Percentiles rank a stretch among this genome's conserved stretches.
Conservation (phyloP, 176 grass and related monocot genomes). For the Zoysia japonica region DNA sequence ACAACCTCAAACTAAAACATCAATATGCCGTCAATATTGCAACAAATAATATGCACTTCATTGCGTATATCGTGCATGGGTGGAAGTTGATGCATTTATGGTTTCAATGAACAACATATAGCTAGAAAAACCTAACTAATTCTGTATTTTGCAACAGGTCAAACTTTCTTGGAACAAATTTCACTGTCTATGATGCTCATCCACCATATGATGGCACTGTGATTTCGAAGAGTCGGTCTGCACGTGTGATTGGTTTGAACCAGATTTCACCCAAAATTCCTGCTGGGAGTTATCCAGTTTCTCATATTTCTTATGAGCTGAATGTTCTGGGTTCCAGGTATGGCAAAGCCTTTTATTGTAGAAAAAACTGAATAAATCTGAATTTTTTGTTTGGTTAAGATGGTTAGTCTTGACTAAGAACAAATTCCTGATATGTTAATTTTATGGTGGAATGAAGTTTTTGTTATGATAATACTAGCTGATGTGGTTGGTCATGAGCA, state of each 20-base stretch:
- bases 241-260: slow-evolving; percentile 68
- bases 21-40: not conserved
- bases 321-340: slow-evolving; percentile 97
- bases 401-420: not conserved
- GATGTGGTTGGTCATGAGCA: not conserved
- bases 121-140: not conserved
- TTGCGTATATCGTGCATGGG: not conserved
- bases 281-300: slow-evolving; percentile 85
- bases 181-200: slow-evolving; percentile 93
- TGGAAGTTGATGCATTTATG: not conserved
- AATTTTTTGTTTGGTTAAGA: slow-evolving; percentile 29
- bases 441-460: slow-evolving; percentile 2
- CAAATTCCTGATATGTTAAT: slow-evolving; percentile 4
- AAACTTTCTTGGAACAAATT: slow-evolving; percentile 97
- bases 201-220: slow-evolving; percentile 79
- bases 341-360: not conserved
- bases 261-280: slow-evolving; percentile 83
- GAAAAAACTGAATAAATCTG: slow-evolving; percentile 20
- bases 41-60: not conserved
- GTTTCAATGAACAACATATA: slow-evolving; percentile 1
- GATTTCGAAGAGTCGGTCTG: slow-evolving; percentile 65
- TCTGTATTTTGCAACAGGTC: slow-evolving; percentile 55
- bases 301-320: slow-evolving; percentile 86
- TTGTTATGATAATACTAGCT: slow-evolving; percentile 15
- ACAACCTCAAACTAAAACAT: not conserved